A percentile compares a stretch with the other conserved stretches of the same genome.
Conservation (phyloP, 2,329 filamentous ascomycete genomes). For the Parastagonospora nodorum region DNA sequence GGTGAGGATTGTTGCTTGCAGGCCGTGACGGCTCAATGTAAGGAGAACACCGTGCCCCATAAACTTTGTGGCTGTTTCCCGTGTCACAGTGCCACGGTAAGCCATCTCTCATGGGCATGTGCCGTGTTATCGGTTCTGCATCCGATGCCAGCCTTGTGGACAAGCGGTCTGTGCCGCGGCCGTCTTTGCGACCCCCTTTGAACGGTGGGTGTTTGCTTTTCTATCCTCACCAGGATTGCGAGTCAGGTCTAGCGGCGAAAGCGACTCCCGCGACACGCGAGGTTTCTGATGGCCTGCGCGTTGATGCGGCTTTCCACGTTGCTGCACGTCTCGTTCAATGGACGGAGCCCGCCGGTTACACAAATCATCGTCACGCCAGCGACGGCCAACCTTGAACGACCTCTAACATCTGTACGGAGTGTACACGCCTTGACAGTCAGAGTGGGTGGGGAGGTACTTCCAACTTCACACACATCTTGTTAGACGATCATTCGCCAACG, state of each 20-base stretch:
- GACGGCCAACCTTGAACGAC: neutral
- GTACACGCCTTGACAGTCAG: too few relatives aligned
- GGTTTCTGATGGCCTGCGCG: slow-evolving; percentile 4
- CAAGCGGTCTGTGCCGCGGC: slow-evolving; percentile 12
- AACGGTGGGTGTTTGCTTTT: slow-evolving; percentile 10
- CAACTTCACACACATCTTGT: neutral
- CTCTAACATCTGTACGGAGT: slow-evolving; percentile 1
- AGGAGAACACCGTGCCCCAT: slow-evolving; percentile 14
- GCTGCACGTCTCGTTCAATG: neutral
- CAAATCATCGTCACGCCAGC: slow-evolving; percentile 7
- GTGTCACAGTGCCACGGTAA: slow-evolving; percentile 18
- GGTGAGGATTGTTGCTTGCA: slow-evolving; percentile 15
- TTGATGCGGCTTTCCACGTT: slow-evolving; percentile 3
- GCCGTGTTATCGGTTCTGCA: slow-evolving; percentile 11
- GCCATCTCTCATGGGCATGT: slow-evolving; percentile 11
- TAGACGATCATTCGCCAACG: slow-evolving; percentile 2
- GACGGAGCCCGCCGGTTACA: neutral
- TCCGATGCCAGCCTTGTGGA: slow-evolving; percentile 11
- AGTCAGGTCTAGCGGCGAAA: neutral
- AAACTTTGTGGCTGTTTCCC: slow-evolving; percentile 23
- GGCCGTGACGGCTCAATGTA: slow-evolving; percentile 9
- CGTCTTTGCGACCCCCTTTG: slow-evolving; percentile 12
- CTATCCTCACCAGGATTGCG: slow-evolving; percentile 1
- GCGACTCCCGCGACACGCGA: slow-evolving; percentile 3
- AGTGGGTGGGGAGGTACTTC: neutral